Conservation (phyloP, 108 stramenopile genomes). For the Fragilariopsis cylindrus region DNA sequence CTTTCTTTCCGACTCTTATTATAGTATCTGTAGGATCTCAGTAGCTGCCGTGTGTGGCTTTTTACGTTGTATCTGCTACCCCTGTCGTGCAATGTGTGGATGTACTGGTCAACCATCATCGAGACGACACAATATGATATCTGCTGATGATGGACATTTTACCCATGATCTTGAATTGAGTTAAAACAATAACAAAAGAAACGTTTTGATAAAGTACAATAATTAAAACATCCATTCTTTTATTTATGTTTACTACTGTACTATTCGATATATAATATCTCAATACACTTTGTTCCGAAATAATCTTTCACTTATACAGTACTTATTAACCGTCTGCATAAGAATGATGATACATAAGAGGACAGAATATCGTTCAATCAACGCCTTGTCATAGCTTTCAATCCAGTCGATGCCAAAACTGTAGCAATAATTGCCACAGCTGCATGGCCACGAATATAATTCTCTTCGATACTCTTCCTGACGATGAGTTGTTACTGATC, state of each 20-base stretch:
- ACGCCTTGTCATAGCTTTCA: conserved; percentile 19
- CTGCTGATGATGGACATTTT: conserved; percentile 4
- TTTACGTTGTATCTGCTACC: conserved; percentile 60
- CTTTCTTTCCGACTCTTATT: background rate
- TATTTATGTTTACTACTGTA: background rate
- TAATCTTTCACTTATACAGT: no score
- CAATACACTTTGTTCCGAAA: no score
- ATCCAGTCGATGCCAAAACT: conserved; percentile 21
- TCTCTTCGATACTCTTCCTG: background rate
- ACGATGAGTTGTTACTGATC: background rate
- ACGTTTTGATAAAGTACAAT: background rate
- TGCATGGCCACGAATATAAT: conserved; percentile 24
- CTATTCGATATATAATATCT: background rate
- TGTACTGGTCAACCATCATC: conserved; percentile 15
- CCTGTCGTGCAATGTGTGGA: conserved; percentile 50
- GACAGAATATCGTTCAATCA: background rate
- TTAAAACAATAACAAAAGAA: conserved; percentile 7
- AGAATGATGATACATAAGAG: no score
- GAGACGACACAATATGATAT: conserved; percentile 20
- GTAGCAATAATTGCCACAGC: conserved; percentile 30
- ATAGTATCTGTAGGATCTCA: conserved; percentile 54
- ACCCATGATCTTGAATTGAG: conserved; percentile 38
- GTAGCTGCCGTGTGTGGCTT: conserved; percentile 46
- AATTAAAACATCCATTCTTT: background rate
- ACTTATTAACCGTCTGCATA: no score